Evolutionary conservation across 495 filamentous ascomycete genomes (phyloP).

Genomic region (Margaritispora aquatica): DNA sequence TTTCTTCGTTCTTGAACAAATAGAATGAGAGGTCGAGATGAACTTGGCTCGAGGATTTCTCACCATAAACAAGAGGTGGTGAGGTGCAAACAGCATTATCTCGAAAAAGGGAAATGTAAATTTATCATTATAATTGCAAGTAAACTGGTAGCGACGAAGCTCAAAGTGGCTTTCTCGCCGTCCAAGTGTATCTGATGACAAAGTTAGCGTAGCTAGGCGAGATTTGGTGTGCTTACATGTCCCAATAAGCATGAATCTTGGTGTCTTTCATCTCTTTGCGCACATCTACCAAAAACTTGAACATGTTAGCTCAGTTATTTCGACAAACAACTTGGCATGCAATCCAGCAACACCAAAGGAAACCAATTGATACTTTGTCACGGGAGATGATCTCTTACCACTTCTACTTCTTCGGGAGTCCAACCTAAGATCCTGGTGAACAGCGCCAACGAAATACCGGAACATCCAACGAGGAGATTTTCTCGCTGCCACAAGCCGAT

Average conservation of each 20-base stretch:
- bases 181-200: neutral
- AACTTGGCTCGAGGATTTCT: too few relatives aligned
- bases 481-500: constrained; percentile 28
- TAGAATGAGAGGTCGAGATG: too few relatives aligned
- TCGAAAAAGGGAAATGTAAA: too few relatives aligned
- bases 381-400: neutral
- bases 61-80: too few relatives aligned
- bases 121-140: too few relatives aligned
- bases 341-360: neutral
- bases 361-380: neutral
- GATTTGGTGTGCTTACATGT: neutral
- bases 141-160: too few relatives aligned
- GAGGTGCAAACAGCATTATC: too few relatives aligned
- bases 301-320: neutral
- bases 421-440: constrained; percentile 2
- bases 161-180: neutral
- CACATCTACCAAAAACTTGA: neutral
- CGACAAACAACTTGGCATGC: neutral
- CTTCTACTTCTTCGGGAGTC: neutral
- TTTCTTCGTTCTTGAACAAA: too few relatives aligned
- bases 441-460: constrained; percentile 37
- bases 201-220: neutral
- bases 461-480: constrained; percentile 36
- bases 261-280: neutral
- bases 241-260: constrained; percentile 5